Base-by-base conservation (phyloP, 2,329 filamentous ascomycete species). In the Neoascochyta sp. region DNA sequence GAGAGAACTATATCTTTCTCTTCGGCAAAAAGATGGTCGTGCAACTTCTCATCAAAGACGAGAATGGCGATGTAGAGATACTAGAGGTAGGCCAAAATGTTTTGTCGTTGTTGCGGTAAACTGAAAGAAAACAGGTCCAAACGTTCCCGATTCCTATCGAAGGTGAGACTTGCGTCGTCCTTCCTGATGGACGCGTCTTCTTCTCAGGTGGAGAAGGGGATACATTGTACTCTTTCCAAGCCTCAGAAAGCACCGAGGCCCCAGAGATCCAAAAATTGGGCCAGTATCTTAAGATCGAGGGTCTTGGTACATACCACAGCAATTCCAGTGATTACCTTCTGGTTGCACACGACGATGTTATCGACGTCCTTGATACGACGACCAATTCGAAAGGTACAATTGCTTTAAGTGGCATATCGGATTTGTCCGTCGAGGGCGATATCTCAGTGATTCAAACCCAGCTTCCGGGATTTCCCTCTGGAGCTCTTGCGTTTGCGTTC, bases 11-110 rank as follows among this genome's bases (percentile, higher is more conserved):
- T 22, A 17, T 57, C 5, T 58, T 53, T 27, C 16, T 58, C 7
- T 57, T 58, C 22, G 54, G 54, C 15, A 58, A 58, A 32, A 50
- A 48, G 25, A 47, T 40, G 36, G 47, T 48, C 3, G 52, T 58
- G 12, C 54, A 58, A 13, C 43, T 57, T 6, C 24, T 57, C 6
- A 23, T 56, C 9, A 42, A 43, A 16, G 30, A 14, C 1, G 14
- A 32, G 2, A 25, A 39, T 1, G 20, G 41, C n/a, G 29, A 37
- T 9, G 29, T 47, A n/a, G 36, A 54, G 15, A 37, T 58, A 18
- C 31, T 54, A 1, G 51, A 57, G 34, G 53, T 54, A 45, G 4
- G 33, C 12, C 22, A 8, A 13, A 3, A 12, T 5, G 5, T 10
- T 19, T 4, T 5, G 17, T 7, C 16, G 13, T 6, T 7, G 12